Evolutionary conservation across 768 basidiomycete species (phyloP).

Genomic region (Hygrocybe coccinea): DNA sequence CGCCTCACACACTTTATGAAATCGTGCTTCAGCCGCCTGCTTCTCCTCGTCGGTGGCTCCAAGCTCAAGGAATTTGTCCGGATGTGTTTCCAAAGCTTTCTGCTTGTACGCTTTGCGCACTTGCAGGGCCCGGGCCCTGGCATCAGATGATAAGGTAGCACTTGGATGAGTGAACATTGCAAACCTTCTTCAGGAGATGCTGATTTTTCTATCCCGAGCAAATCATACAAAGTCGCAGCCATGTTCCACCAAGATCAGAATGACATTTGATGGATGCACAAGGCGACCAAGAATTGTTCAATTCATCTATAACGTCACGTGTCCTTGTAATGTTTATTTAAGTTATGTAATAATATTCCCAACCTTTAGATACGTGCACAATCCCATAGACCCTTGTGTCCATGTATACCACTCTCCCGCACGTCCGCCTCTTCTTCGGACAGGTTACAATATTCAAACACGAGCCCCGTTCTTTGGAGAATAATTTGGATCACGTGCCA

Average conservation of each 20-base stretch:
- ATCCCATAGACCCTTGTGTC: no score
- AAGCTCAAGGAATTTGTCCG: slow-evolving; percentile 58
- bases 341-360: no score
- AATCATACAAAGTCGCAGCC: slow-evolving; percentile 15
- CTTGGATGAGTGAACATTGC: neutral
- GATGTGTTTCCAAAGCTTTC: slow-evolving; percentile 66
- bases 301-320: no score
- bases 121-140: slow-evolving; percentile 19
- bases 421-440: no score
- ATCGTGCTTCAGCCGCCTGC: slow-evolving; percentile 50
- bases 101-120: slow-evolving; percentile 66
- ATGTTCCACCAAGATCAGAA: neutral
- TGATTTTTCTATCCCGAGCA: slow-evolving; percentile 16
- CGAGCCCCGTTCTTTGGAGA: no score
- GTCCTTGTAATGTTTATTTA: no score
- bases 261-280: neutral
- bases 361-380: no score
- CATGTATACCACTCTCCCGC: no score
- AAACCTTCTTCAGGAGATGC: slow-evolving; percentile 22
- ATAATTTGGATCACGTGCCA: no score
- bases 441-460: no score
- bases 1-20: slow-evolving; percentile 60
- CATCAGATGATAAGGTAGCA: neutral
- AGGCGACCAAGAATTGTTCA: neutral
- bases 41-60: slow-evolving; percentile 47